A percentile compares a stretch with the other conserved stretches of the same genome.
phyloP scores from a whole-genome alignment of 1,284 basidiomycete genomes.

The Polyporus tsugae region DNA sequence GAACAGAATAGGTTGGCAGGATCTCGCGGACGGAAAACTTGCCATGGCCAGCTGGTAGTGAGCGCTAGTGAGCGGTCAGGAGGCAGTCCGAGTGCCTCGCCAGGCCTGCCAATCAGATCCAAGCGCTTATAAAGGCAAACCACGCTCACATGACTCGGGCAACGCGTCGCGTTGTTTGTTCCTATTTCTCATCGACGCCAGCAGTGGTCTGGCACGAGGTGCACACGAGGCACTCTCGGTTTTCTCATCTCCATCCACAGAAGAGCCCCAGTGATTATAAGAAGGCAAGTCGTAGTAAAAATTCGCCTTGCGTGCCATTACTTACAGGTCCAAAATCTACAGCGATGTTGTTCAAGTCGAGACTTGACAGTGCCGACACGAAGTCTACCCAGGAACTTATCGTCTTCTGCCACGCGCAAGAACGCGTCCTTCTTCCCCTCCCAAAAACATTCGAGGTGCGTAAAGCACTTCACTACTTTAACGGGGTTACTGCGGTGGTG shows the following conservation, averaged over 20 bases:
- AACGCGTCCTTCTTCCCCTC: conserved; percentile 31
- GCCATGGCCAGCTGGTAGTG: too few relatives aligned
- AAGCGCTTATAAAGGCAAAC: neutral
- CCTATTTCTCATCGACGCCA: neutral
- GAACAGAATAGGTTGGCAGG: too few relatives aligned
- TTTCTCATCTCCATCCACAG: neutral
- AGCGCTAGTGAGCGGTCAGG: too few relatives aligned
- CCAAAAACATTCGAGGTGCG: conserved; percentile 32
- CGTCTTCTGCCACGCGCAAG: conserved; percentile 28
- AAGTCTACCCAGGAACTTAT: conserved; percentile 32
- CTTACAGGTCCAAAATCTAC: neutral
- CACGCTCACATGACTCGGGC: neutral
- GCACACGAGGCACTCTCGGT: neutral
- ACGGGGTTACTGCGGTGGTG: too few relatives aligned
- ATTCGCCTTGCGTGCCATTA: neutral
- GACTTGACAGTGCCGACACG: conserved; percentile 14
- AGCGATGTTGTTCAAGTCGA: conserved; percentile 33
- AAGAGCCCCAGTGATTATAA: neutral
- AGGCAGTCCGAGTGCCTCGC: too few relatives aligned
- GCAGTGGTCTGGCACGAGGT: neutral
- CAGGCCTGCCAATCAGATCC: too few relatives aligned
- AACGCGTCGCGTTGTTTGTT: neutral
- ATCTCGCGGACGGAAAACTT: too few relatives aligned
- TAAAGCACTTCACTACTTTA: neutral
- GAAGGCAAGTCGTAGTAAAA: neutral